Conservation (phyloP, 2,329 filamentous ascomycete genomes). For the Dryadomyces sulphureus region DNA sequence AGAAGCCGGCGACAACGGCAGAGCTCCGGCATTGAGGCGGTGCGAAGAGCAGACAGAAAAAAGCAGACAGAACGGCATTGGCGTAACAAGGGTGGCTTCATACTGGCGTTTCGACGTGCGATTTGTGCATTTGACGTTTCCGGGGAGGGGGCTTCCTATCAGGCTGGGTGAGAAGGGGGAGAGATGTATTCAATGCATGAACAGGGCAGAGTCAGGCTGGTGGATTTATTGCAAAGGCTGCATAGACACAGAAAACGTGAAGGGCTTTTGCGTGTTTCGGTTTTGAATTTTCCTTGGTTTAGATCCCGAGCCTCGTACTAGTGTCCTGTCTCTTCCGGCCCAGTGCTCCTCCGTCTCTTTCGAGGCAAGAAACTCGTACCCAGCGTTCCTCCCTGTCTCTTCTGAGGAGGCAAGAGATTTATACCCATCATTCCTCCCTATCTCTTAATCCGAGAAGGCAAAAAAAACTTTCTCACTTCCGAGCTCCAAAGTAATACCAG, state of each 20-base stretch:
- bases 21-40: not conserved
- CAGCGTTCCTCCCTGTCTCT: too few species aligned
- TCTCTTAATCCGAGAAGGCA: too few species aligned
- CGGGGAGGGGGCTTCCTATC: not conserved
- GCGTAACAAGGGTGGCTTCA: constrained; percentile 6
- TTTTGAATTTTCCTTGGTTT: not conserved
- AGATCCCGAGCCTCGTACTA: not conserved
- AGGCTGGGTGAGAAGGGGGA: not conserved
- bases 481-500: not conserved
- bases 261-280: not conserved
- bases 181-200: not conserved
- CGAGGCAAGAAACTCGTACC: not conserved
- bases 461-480: not conserved
- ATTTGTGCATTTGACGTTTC: not conserved
- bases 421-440: too few species aligned
- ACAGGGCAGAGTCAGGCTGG: not conserved
- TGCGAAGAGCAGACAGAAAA: constrained; percentile 10
- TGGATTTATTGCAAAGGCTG: not conserved
- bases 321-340: too few species aligned
- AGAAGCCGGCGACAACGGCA: constrained; percentile 34
- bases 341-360: too few species aligned
- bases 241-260: not conserved
- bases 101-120: constrained; percentile 3
- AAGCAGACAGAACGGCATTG: constrained; percentile 1
- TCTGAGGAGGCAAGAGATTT: not conserved